Evolutionary conservation across 208 protist genomes (phyloP).

Genomic region (Acanthamoeba healyi): DNA sequence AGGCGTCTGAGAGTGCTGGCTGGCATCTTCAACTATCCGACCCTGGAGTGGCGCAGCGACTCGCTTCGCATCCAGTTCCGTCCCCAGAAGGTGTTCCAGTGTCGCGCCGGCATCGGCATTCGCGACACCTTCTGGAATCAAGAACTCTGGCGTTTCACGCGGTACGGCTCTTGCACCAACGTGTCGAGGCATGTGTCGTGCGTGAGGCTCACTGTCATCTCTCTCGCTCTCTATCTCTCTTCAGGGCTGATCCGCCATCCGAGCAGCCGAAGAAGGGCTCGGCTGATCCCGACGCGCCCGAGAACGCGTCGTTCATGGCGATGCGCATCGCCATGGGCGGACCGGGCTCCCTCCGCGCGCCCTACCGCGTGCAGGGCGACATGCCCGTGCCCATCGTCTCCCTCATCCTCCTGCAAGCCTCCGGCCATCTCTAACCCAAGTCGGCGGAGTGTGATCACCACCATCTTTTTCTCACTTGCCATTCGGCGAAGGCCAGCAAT

Average conservation of each 20-base stretch:
- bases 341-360: neutral
- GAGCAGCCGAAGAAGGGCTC: neutral
- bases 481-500: too few species aligned
- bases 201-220: neutral
- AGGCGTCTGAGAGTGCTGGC: neutral
- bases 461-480: too few species aligned
- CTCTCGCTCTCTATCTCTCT: neutral
- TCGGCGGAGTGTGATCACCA: neutral
- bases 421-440: neutral
- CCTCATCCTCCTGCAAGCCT: neutral
- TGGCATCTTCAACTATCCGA: neutral
- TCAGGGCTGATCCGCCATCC: neutral
- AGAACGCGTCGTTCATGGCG: neutral
- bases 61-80: neutral
- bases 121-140: constrained; percentile 20
- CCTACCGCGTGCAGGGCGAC: constrained; percentile 2
- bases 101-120: neutral
- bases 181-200: neutral
- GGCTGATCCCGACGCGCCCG: neutral
- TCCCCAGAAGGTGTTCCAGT: constrained; percentile 6
- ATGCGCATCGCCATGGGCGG: neutral
- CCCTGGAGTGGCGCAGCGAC: neutral
- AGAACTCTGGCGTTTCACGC: neutral
- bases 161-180: neutral
- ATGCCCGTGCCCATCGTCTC: neutral